A percentile compares a stretch with the other conserved stretches of the same genome.
Evolutionary conservation across 1,139 yeast genomes (phyloP).

Genomic region (Suhomyces bribrorum): DNA sequence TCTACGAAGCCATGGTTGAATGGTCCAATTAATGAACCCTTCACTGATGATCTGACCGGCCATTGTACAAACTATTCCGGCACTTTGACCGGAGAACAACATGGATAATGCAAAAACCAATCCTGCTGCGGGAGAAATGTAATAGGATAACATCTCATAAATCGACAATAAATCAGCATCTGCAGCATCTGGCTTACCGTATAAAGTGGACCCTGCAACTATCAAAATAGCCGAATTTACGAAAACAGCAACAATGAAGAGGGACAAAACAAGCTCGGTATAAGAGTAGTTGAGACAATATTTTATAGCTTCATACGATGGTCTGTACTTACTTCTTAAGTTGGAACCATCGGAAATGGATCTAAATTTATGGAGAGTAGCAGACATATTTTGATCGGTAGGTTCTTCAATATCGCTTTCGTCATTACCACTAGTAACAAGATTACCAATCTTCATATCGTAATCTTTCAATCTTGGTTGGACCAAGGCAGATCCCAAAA

Average conservation of each 20-base stretch:
- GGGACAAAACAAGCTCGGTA: conserved; percentile 61
- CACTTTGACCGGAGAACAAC: conserved; percentile 75
- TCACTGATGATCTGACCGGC: conserved; percentile 86
- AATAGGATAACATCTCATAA: conserved; percentile 54
- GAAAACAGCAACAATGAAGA: conserved; percentile 73
- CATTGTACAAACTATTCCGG: conserved; percentile 84
- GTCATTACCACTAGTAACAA: conserved; percentile 9
- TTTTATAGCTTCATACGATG: conserved; percentile 63
- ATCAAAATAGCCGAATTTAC: conserved; percentile 77
- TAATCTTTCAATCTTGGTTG: conserved; percentile 71
- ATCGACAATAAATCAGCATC: conserved; percentile 78
- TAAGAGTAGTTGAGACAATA: conserved; percentile 69
- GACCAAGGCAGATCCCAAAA: conserved; percentile 73
- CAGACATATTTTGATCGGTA: conserved; percentile 23
- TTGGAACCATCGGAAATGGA: conserved; percentile 40
- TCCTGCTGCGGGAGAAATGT: conserved; percentile 73
- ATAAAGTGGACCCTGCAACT: conserved; percentile 73
- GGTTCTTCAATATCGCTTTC: conserved; percentile 15
- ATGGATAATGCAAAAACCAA: conserved; percentile 76
- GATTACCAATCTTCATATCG: conserved; percentile 50
- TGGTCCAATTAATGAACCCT: conserved; percentile 76
- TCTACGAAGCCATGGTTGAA: conserved; percentile 77
- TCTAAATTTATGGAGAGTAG: conserved; percentile 30
- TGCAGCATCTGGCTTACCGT: conserved; percentile 61
- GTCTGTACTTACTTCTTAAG: conserved; percentile 46